These are phyloP conservation scores for Sugiyamaella castrensis DNA, from an alignment of 1,139 yeast species.

Conservation along the genomic window DNA sequence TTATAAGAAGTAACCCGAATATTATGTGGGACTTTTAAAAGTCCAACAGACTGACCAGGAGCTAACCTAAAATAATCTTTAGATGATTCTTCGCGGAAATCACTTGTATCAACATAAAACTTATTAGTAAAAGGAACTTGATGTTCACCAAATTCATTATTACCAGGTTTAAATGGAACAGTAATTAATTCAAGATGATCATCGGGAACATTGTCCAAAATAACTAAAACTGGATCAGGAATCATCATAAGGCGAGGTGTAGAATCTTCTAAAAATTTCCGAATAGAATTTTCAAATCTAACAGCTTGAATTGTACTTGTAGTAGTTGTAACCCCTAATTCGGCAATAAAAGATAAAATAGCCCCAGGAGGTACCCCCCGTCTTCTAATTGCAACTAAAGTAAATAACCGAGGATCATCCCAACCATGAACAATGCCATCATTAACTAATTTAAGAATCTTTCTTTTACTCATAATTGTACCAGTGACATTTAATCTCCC, in stretches of 20 bases:
- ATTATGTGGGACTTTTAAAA: constrained; percentile 85
- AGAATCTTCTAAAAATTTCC: constrained; percentile 82
- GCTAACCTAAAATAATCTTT: constrained; percentile 81
- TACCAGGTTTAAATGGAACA: constrained; percentile 89
- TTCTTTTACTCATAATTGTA: constrained; percentile 90
- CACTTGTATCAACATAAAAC: constrained; percentile 80
- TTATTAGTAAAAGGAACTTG: constrained; percentile 70
- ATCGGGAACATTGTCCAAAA: constrained; percentile 77
- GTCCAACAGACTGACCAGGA: constrained; percentile 94
- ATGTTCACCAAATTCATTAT: constrained; percentile 70
- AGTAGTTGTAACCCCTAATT: constrained; percentile 93
- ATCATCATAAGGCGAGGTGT: constrained; percentile 96
- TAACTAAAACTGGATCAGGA: constrained; percentile 79
- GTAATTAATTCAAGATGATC: constrained; percentile 65
- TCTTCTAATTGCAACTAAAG: constrained; percentile 91
- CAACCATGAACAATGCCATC: constrained; percentile 85
- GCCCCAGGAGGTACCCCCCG: constrained; percentile 99
- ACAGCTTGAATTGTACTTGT: constrained; percentile 86
- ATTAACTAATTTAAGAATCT: constrained; percentile 87
- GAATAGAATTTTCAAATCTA: constrained; percentile 85
- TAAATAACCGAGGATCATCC: constrained; percentile 97
- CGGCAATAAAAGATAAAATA: constrained; percentile 84
- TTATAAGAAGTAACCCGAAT: constrained; percentile 70
- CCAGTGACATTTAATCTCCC: constrained; percentile 96
- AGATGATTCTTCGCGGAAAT: constrained; percentile 68